Evolutionary conservation across 2,329 filamentous ascomycete genomes (phyloP), one percentile per base, ranked within the genome.

Genomic region (Colletotrichum shisoi): DNA sequence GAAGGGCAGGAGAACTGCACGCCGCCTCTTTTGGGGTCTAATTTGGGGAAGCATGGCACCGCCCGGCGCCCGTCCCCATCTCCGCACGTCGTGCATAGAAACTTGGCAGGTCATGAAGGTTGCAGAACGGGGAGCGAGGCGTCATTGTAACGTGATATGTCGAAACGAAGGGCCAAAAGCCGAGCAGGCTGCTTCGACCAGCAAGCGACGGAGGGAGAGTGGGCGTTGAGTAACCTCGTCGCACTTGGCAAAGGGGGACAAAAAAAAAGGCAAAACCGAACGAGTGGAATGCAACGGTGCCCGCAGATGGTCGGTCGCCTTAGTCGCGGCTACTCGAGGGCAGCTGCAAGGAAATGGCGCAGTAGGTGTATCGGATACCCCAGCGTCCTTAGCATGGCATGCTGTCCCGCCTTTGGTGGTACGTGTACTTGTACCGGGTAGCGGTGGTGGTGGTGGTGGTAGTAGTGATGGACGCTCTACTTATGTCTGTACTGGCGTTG

Each of bases 281-380:
- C 54, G n/a, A 54, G 53, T 58, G 61, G 64, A 63, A 67, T 40
- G 48, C 53, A 63, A 59, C 60, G 54, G 42, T 24, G 42, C n/a
- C 40, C 31, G 52, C 51, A 27, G n/a, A 52, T 46, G 31, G 17
- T n/a, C 45, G 42, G 17, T 21, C 31, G 42, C 11, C n/a, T 19
- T 52, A 13, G 60, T 57, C 40, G 27, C 17, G 37, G 31, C 12
- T 66, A 63, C 63, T 21, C 37, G 6, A n/a, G 37, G 13, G 12
- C 11, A 9, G 13, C 17, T 37, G 37, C 13, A 5, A 15, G 57
- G 8, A 8, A 27, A 37, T 34, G 46, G 51, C 34, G 37, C 13
- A 45, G n/a, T 15, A 11, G 21, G 3, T 19, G 40, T 64, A 60
- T 27, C 11, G n/a, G 21, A 21, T 53, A 60, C 62, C 12, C 17